Evolutionary conservation across 2,329 filamentous ascomycete species (phyloP), one percentile per base, ranked within the genome.

Genomic region (Fonsecaea nubica): DNA sequence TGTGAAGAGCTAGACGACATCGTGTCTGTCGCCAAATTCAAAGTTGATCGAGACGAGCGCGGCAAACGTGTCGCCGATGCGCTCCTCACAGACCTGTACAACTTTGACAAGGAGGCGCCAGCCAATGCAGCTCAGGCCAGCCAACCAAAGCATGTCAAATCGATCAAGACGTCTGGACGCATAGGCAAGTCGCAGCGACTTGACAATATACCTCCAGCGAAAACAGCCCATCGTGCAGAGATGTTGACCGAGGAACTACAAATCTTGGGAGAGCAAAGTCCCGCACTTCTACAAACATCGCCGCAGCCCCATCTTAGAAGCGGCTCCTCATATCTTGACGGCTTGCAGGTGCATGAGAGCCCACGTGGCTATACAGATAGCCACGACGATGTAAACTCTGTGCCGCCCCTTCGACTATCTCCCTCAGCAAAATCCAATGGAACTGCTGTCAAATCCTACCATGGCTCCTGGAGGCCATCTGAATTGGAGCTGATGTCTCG

Each of bases 161-260:
- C 53, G 8, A 56, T 15, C 38, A 42, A 42, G 38, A n/a, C 38
- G 38, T 42, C 38, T 13, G 38, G 53, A 56, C 53, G 53, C 2
- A 32, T 56, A 32, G 53, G 53, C 21, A 56, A 56, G 53, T 56
- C 53, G 30, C 30, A 56, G 30, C 18, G 53, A 33, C 53, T 56
- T 8, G 36, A 42, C 32, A 40, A 58, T 18, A 58, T 58, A n/a
- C 55, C 36, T 25, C 55, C 21, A 10, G 36, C 30, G 35, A 58
- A 58, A 25, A 58, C 55, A 30, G 36, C 55, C 18, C 55, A 58
- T 2, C 32, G 55, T 10, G 33, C 55, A 18, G 55, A 58, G n/a
- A 25, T 38, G 15, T 40, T 58, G 32, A 40, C 21, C 10, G 5
- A 25, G 9, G 36, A 58, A 42, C 12, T 58, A 35, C 32, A 58